phyloP scores from a whole-genome alignment of 768 basidiomycete species.

The Polyporus arcularius region DNA sequence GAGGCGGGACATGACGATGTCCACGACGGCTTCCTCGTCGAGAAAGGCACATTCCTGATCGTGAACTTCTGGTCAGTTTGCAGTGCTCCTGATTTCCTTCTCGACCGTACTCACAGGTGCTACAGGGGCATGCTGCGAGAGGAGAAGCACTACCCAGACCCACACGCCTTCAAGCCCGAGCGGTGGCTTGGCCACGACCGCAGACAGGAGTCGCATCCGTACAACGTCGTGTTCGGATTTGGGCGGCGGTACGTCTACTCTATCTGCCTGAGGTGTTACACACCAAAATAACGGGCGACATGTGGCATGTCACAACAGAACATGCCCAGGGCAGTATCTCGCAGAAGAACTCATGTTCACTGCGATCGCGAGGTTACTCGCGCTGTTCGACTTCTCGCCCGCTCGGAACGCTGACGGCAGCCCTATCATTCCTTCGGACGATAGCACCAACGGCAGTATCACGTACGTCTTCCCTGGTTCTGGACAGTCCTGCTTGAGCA shows the following conservation, averaged over 20 bases:
- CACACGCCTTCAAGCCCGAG: conserved; percentile 26
- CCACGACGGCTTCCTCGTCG: conserved; percentile 19
- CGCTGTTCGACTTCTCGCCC: conserved; percentile 14
- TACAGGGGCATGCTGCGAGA: conserved; percentile 47
- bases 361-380: conserved; percentile 8
- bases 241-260: conserved; percentile 3
- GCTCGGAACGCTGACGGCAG: conserved; percentile 3
- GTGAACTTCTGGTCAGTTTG: conserved; percentile 22
- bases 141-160: conserved; percentile 36
- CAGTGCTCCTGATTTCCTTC: neutral
- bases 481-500: neutral
- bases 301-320: neutral
- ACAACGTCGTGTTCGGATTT: conserved; percentile 7
- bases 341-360: conserved; percentile 10
- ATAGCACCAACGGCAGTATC: conserved; percentile 1
- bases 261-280: too few species aligned
- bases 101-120: neutral
- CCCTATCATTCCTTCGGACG: conserved; percentile 1
- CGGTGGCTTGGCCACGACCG: conserved; percentile 19
- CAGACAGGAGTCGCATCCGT: neutral
- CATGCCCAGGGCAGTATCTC: conserved; percentile 16
- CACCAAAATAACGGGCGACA: too few species aligned
- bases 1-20: conserved; percentile 17
- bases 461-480: neutral
- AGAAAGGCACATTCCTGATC: conserved; percentile 15